Evolutionary conservation across 2,329 filamentous ascomycete genomes (phyloP), one percentile per base, ranked within the genome.

Genomic region (Cadophora malorum): DNA sequence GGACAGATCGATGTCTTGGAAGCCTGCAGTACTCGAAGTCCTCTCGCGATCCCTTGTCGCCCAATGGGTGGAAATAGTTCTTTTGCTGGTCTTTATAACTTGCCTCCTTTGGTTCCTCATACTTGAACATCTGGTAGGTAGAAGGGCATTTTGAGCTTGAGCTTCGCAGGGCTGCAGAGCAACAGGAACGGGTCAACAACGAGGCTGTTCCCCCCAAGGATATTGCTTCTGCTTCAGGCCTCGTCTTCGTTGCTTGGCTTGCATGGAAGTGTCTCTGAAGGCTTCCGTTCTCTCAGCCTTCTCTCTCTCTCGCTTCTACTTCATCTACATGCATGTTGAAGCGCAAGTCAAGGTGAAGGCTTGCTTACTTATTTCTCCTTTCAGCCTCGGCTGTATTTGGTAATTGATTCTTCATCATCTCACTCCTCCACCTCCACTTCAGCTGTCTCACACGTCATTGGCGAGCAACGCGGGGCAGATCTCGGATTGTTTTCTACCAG

Each of bases 381-480:
- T 63, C 31, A 53, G 60, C 60, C 47, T 63, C 47, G 60, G 60
- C 60, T 38, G 8, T 7, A 52, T 25, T 19, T 47, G 25, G 58
- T 28, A 28, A 41, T 60, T 60, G 35, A 28, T 50, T 63, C 31
- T 23, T 49, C 14, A 28, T 28, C 35, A 38, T 38, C 35, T 10
- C 35, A 38, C 12, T 14, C 16, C 25, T 35, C n/a, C 28, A 25
- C 35, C 41, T 45, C 38, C 56, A 41, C 33, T 25, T 45, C n/a
- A 41, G 14, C 35, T 41, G 12, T 60, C 21, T 45, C 60, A 52
- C 64, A 53, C 65, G 65, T 63, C 65, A 67, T 67, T 56, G 50
- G 58, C 49, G 58, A 62, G 49, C 12, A 47, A 47, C 58, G 49
- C 49, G 56, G 56, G 64, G 56, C 35, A 62, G 21, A 21, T 60